A percentile compares a stretch with the other conserved stretches of the same genome.
These are phyloP conservation scores for Pyrenula massariospora DNA, from an alignment of 495 filamentous ascomycete genomes.

Conservation along the genomic window DNA sequence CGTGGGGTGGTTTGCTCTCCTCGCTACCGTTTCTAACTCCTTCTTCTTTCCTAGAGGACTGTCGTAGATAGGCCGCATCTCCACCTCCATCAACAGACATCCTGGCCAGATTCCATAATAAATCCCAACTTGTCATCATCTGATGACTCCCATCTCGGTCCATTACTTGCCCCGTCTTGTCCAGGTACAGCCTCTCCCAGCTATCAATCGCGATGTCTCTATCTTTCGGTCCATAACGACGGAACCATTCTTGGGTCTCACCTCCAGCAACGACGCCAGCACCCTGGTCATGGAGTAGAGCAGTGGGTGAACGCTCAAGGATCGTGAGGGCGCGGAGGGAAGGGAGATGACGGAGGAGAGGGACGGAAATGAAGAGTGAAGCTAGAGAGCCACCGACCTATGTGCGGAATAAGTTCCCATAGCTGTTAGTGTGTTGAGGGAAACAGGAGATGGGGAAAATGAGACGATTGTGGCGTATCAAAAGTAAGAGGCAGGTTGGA, in stretches of 20 bases:
- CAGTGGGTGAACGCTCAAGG: slow-evolving; percentile 11
- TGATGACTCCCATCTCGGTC: neutral
- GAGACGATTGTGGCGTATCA: neutral
- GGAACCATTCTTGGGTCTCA: slow-evolving; percentile 5
- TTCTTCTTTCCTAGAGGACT: no score
- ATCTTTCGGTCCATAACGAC: slow-evolving; percentile 1
- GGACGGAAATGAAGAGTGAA: slow-evolving; percentile 18
- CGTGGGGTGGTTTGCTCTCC: slow-evolving; percentile 2
- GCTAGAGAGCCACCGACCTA: slow-evolving; percentile 19
- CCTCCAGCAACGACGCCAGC: slow-evolving; percentile 14
- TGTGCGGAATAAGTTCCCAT: neutral
- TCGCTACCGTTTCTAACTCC: slow-evolving; percentile 13
- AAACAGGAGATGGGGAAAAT: neutral
- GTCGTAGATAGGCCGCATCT: neutral
- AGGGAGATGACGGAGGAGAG: slow-evolving; percentile 10
- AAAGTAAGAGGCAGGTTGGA: neutral
- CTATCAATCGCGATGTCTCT: slow-evolving; percentile 4
- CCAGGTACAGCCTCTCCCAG: slow-evolving; percentile 2
- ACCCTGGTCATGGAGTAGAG: slow-evolving; percentile 9
- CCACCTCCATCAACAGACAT: neutral
- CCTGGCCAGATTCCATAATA: slow-evolving; percentile 8
- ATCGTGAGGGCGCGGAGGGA: slow-evolving; percentile 17
- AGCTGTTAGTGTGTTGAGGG: neutral
- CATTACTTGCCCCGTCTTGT: neutral
- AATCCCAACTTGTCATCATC: slow-evolving; percentile 15